These are phyloP conservation scores for Ilyonectria sp. DNA, from an alignment of 2,329 filamentous ascomycete genomes.

Conservation along the genomic window DNA sequence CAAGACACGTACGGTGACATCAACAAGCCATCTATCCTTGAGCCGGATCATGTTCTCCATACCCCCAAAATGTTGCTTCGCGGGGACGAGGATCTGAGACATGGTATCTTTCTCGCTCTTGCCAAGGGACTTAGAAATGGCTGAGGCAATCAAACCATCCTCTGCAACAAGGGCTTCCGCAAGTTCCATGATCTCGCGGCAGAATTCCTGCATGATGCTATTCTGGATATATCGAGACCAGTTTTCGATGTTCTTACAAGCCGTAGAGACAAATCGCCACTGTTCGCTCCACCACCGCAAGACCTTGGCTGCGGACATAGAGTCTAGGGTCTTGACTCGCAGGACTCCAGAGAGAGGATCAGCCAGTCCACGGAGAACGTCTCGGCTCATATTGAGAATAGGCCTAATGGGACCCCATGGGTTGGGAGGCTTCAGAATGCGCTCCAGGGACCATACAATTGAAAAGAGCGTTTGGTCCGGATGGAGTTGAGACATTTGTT, in stretches of 20 bases:
- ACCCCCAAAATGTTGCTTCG: conserved; percentile 69
- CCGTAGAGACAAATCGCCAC: conserved; percentile 85
- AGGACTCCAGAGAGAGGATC: conserved; percentile 71
- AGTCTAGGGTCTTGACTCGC: conserved; percentile 68
- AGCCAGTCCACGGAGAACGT: conserved; percentile 70
- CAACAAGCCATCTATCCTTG: conserved; percentile 88
- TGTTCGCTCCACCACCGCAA: conserved; percentile 86
- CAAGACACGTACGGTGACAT: conserved; percentile 85
- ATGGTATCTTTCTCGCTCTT: conserved; percentile 58
- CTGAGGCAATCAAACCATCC: conserved; percentile 85
- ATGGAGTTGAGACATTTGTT: conserved; percentile 58
- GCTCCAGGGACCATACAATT: conserved; percentile 61
- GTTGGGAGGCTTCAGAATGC: conserved; percentile 52
- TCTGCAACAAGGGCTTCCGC: conserved; percentile 88
- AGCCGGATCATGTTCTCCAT: conserved; percentile 92
- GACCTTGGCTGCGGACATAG: conserved; percentile 75
- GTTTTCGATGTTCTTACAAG: conserved; percentile 85
- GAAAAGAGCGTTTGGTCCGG: conserved; percentile 59
- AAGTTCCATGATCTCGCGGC: conserved; percentile 94
- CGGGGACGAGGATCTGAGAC: conserved; percentile 57
- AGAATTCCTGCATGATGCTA: conserved; percentile 89
- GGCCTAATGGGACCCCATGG: conserved; percentile 73
- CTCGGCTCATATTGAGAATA: conserved; percentile 70
- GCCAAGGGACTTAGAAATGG: conserved; percentile 61
- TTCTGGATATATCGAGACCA: conserved; percentile 88